Percentiles rank a stretch among this genome's conserved stretches.
These are phyloP conservation scores for Saturnispora dispora DNA, from an alignment of 805 yeast genomes.

Conservation along the genomic window DNA sequence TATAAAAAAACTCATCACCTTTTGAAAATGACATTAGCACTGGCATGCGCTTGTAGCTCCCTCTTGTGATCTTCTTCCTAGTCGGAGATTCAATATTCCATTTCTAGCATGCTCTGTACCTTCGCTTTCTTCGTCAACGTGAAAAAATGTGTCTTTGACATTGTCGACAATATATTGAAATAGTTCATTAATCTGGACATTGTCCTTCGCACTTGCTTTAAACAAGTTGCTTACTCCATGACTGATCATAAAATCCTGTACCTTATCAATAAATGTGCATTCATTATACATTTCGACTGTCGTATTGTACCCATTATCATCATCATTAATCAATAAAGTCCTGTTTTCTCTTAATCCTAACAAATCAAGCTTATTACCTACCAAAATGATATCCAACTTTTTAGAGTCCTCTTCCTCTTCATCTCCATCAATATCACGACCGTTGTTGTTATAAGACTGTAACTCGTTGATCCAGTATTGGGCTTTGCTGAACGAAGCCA, in stretches of 20 bases:
- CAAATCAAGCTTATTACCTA: conserved; percentile 82
- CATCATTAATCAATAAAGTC: neutral
- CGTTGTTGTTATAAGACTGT: conserved; percentile 14
- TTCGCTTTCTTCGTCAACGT: conserved; percentile 16
- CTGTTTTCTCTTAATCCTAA: conserved; percentile 17
- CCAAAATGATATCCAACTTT: conserved; percentile 35
- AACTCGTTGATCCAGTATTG: conserved; percentile 88
- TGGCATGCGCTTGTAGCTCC: conserved; percentile 11
- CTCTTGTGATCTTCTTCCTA: neutral
- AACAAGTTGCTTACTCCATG: conserved; percentile 19
- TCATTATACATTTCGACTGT: conserved; percentile 8
- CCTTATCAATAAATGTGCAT: conserved; percentile 17
- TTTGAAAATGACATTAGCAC: conserved; percentile 13
- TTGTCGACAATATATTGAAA: conserved; percentile 29
- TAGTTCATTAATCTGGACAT: conserved; percentile 45
- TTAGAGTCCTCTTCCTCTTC: conserved; percentile 11
- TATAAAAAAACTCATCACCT: neutral
- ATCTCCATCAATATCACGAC: conserved; percentile 14
- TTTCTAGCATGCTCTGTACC: conserved; percentile 8
- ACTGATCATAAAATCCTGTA: conserved; percentile 19
- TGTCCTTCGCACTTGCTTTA: conserved; percentile 63
- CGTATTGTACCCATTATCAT: neutral
- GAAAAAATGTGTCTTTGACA: conserved; percentile 23
- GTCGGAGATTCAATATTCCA: neutral
- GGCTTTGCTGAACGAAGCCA: conserved; percentile 52